These are phyloP conservation scores for Filosporella fistucella DNA, from an alignment of 495 filamentous ascomycete species.

Conservation along the genomic window DNA sequence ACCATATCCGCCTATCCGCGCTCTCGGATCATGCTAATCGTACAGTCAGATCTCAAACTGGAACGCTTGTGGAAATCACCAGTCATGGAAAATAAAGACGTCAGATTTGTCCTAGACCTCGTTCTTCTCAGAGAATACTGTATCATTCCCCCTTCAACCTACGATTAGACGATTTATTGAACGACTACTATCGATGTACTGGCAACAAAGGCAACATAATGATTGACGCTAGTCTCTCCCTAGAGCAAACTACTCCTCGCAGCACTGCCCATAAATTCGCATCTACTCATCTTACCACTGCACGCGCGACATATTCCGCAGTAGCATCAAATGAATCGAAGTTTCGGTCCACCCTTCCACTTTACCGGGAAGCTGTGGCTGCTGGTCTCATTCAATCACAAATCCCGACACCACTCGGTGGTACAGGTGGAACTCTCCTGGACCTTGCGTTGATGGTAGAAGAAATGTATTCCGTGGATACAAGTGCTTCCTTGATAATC, in stretches of 20 bases:
- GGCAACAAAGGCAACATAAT: too few species aligned
- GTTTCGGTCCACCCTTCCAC: conserved; percentile 40
- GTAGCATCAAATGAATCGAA: conserved; percentile 27
- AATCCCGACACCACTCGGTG: conserved; percentile 37
- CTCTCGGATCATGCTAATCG: too few species aligned
- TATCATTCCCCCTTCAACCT: too few species aligned
- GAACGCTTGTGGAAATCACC: too few species aligned
- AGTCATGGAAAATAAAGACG: too few species aligned
- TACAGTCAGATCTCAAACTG: too few species aligned
- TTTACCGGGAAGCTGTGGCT: conserved; percentile 35
- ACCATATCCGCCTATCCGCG: too few species aligned
- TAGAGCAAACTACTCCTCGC: conserved; percentile 29
- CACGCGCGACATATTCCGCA: conserved; percentile 30
- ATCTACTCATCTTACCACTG: conserved; percentile 29
- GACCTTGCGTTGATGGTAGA: conserved; percentile 47
- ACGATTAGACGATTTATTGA: too few species aligned
- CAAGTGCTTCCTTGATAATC: conserved; percentile 41
- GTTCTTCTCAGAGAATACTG: too few species aligned
- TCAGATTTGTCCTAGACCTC: too few species aligned
- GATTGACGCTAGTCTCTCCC: conserved; percentile 37
- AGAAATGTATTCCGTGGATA: conserved; percentile 48
- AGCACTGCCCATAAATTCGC: conserved; percentile 31
- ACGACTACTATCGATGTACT: too few species aligned
- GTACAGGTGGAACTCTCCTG: conserved; percentile 35
- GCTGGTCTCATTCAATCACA: conserved; percentile 45